Conservation (phyloP, 192 early-diverging fungal genomes). For the Fimicolochytrium jonesii region DNA sequence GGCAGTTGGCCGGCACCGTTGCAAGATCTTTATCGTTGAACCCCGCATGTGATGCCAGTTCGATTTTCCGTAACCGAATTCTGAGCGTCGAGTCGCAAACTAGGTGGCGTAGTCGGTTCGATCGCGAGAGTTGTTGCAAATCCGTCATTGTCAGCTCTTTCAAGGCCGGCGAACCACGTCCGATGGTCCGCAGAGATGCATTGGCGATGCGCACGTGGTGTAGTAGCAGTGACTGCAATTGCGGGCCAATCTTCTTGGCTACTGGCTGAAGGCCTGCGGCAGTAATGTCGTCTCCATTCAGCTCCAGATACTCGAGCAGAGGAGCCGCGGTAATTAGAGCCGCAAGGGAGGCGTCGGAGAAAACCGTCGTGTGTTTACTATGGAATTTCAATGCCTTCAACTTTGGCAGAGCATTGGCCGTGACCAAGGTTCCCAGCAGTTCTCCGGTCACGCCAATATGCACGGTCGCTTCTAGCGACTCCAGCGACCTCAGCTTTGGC, state of each 20-base stretch:
- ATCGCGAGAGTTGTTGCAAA: constrained; percentile 19
- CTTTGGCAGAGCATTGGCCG: constrained; percentile 12
- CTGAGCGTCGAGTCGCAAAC: constrained; percentile 23
- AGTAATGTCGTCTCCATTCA: constrained; percentile 40
- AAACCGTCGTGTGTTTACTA: constrained; percentile 42
- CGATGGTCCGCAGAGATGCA: background rate
- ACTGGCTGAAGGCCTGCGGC: constrained; percentile 14
- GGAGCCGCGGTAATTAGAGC: constrained; percentile 13
- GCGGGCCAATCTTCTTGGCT: constrained; percentile 13
- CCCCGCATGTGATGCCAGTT: constrained; percentile 29
- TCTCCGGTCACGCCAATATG: constrained; percentile 43
- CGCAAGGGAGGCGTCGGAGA: constrained; percentile 27
- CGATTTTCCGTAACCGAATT: constrained; percentile 35
- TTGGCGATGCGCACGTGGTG: constrained; percentile 24
- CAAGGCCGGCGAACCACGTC: constrained; percentile 2
- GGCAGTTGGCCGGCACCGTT: constrained; percentile 22
- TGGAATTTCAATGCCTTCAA: constrained; percentile 46
- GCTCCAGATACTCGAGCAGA: constrained; percentile 38
- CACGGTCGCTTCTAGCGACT: constrained; percentile 39
- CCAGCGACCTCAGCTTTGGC: constrained; percentile 19
- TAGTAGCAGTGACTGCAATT: constrained; percentile 33
- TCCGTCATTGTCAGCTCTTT: constrained; percentile 42
- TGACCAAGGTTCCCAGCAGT: constrained; percentile 20
- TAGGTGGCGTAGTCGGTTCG: constrained; percentile 31
- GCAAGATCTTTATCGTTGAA: constrained; percentile 36